These are phyloP conservation scores for Sicyos edulis DNA, from an alignment of 306 rosid genomes.

Conservation along the genomic window DNA sequence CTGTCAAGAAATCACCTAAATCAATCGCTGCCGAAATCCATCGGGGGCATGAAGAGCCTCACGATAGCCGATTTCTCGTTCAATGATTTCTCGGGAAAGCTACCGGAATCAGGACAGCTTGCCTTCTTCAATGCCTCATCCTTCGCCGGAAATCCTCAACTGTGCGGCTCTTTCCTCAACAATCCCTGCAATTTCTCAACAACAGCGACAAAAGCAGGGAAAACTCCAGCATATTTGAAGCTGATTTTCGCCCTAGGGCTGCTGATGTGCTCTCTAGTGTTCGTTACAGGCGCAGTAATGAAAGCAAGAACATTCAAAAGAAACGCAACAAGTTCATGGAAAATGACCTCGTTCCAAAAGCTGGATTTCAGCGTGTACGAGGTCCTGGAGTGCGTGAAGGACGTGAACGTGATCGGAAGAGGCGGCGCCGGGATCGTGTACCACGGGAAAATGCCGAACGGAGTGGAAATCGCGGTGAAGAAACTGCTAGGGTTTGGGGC, in stretches of 20 bases:
- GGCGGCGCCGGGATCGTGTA: constrained; percentile 93
- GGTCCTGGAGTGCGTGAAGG: constrained; percentile 72
- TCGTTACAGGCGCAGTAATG: constrained; percentile 58
- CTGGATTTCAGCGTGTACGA: constrained; percentile 60
- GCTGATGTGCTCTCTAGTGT: constrained; percentile 52
- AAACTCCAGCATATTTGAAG: constrained; percentile 41
- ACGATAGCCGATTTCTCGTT: constrained; percentile 87
- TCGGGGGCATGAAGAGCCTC: constrained; percentile 75
- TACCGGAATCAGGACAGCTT: constrained; percentile 82
- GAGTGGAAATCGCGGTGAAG: constrained; percentile 72
- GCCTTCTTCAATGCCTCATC: constrained; percentile 65
- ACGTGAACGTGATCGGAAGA: constrained; percentile 80
- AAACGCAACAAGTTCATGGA: constrained; percentile 49
- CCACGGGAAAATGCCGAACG: constrained; percentile 85
- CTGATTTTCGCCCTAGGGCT: constrained; percentile 69
- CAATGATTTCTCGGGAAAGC: constrained; percentile 65
- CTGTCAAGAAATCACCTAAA: constrained; percentile 72
- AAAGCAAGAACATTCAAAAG: constrained; percentile 58
- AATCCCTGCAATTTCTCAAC: constrained; percentile 64
- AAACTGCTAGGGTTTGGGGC: constrained; percentile 64
- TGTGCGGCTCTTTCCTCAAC: constrained; percentile 60
- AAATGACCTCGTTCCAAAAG: constrained; percentile 67
- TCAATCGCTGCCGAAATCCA: constrained; percentile 58
- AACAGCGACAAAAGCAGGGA: constrained; percentile 27
- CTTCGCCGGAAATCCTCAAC: constrained; percentile 73